These are phyloP conservation scores for Phytophthora uliginosa DNA, from an alignment of 352 stramenopile species.

Conservation along the genomic window DNA sequence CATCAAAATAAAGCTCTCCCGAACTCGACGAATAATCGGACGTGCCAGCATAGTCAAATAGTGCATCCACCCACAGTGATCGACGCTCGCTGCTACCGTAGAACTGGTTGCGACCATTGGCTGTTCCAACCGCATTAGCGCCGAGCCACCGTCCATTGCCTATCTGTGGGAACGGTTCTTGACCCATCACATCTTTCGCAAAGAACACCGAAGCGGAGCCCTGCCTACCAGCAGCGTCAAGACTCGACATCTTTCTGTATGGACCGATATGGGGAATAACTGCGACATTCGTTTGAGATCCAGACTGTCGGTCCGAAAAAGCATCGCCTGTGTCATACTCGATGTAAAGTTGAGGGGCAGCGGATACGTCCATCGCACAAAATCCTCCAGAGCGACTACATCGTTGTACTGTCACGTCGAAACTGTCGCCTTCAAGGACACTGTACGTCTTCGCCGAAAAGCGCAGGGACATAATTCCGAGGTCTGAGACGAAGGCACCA, in stretches of 20 bases:
- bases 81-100: slow-evolving; percentile 90
- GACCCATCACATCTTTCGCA: slow-evolving; percentile 60
- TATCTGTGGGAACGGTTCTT: slow-evolving; percentile 85
- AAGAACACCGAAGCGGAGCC: slow-evolving; percentile 57
- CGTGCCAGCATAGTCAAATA: slow-evolving; percentile 92
- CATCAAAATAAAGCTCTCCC: slow-evolving; percentile 75
- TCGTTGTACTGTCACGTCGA: slow-evolving; percentile 81
- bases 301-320: slow-evolving; percentile 61
- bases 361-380: slow-evolving; percentile 71
- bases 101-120: slow-evolving; percentile 90
- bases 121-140: slow-evolving; percentile 80
- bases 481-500: slow-evolving; percentile 93
- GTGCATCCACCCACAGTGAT: slow-evolving; percentile 79
- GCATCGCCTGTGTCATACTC: slow-evolving; percentile 84
- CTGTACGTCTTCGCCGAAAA: slow-evolving; percentile 80
- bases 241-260: slow-evolving; percentile 69
- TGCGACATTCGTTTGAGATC: slow-evolving; percentile 52
- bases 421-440: slow-evolving; percentile 88
- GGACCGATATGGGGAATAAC: slow-evolving; percentile 59
- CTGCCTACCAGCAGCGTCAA: slow-evolving; percentile 59
- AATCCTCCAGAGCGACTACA: slow-evolving; percentile 61
- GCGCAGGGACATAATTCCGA: slow-evolving; percentile 90
- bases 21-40: slow-evolving; percentile 90
- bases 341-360: slow-evolving; percentile 60
- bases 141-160: slow-evolving; percentile 65